phyloP scores from a whole-genome alignment of 2,329 filamentous ascomycete genomes.

The Trichoderma sp. region DNA sequence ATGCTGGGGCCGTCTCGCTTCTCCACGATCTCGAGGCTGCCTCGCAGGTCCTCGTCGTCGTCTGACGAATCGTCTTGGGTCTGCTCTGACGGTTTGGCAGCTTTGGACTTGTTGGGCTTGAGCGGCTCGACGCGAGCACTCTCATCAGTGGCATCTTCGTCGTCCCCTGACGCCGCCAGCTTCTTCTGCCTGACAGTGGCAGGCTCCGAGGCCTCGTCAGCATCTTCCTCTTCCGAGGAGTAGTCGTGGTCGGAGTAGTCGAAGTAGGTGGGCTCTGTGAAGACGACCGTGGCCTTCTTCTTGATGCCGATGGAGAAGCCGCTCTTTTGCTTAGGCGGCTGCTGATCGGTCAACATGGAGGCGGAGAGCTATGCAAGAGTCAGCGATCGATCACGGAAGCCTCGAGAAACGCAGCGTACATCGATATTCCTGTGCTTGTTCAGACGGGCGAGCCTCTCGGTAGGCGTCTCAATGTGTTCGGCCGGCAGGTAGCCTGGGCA shows the following conservation, averaged over 20 bases:
- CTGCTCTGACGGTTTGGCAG: constrained; percentile 47
- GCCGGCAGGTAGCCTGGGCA: constrained; percentile 84
- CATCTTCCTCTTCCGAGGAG: constrained; percentile 70
- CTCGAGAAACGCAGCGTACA: constrained; percentile 56
- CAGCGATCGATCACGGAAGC: neutral
- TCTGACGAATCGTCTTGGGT: constrained; percentile 41
- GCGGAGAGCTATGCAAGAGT: constrained; percentile 55
- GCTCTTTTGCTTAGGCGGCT: constrained; percentile 69
- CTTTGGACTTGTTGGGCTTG: constrained; percentile 51
- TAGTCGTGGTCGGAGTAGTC: constrained; percentile 88
- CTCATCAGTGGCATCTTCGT: constrained; percentile 50
- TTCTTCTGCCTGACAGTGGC: constrained; percentile 38
- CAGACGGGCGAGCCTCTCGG: constrained; percentile 85
- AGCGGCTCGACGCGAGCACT: constrained; percentile 59
- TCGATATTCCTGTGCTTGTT: constrained; percentile 99
- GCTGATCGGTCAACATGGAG: constrained; percentile 63
- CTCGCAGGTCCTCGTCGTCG: constrained; percentile 44
- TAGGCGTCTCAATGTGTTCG: constrained; percentile 97
- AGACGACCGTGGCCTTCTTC: constrained; percentile 77
- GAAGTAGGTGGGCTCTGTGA: constrained; percentile 81
- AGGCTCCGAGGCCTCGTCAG: constrained; percentile 48
- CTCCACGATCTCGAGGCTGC: constrained; percentile 68
- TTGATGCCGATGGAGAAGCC: constrained; percentile 76
- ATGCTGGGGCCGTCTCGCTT: constrained; percentile 57
- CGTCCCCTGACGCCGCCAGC: constrained; percentile 38